Evolutionary conservation across 257 asterid species (phyloP).

Genomic region (Capsicum chinense): DNA sequence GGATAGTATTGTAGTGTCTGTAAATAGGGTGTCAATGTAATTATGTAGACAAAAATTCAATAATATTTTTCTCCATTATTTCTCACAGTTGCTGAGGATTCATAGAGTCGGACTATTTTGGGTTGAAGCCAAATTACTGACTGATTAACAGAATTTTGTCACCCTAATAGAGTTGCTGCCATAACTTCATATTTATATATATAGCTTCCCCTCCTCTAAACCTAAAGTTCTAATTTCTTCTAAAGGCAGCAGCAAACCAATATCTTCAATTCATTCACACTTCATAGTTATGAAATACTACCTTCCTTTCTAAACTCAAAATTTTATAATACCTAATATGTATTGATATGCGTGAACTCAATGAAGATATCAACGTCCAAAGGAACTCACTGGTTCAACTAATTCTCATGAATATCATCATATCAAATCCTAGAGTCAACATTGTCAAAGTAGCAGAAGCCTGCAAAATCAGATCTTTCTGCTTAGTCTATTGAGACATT

Average conservation of each 20-base stretch:
- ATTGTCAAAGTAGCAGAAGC: background rate
- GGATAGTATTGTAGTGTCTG: too few species aligned
- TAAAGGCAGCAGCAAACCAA: background rate
- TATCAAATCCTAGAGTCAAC: background rate
- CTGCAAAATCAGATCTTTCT: conserved; percentile 7
- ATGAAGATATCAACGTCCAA: background rate
- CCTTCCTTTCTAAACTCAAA: background rate
- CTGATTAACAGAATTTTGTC: conserved; percentile 3
- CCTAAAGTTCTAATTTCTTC: conserved; percentile 13
- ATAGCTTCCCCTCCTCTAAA: background rate
- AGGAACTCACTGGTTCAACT: background rate
- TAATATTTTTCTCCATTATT: too few species aligned
- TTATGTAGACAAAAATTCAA: too few species aligned
- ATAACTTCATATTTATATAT: background rate
- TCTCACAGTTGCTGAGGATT: background rate
- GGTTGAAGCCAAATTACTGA: conserved; percentile 1
- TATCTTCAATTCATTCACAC: conserved; percentile 12
- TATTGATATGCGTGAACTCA: background rate
- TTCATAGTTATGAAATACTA: background rate
- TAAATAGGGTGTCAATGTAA: too few species aligned
- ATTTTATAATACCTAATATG: conserved; percentile 18
- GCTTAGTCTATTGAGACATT: conserved; percentile 2
- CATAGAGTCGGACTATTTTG: background rate
- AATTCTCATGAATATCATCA: conserved; percentile 6
- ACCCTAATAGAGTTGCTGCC: background rate